Evolutionary conservation across 306 rosid genomes (phyloP).

Genomic region (Astragalus glycyphyllos): DNA sequence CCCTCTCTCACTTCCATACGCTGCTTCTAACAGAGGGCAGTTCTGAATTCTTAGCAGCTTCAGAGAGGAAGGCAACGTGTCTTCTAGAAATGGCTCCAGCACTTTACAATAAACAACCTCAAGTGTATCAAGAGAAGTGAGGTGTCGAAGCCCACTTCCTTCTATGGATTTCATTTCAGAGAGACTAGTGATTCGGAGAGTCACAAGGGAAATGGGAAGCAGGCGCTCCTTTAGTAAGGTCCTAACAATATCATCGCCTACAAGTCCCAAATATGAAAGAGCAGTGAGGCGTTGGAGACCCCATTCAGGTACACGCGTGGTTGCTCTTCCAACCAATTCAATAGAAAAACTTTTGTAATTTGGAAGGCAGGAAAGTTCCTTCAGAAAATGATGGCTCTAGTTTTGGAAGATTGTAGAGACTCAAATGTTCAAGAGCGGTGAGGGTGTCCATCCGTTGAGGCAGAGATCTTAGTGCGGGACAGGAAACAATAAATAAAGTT

Average conservation of each 20-base stretch:
- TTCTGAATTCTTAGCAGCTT: neutral
- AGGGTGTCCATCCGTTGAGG: neutral
- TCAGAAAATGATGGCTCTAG: neutral
- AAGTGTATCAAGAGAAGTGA: neutral
- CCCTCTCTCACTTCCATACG: conserved; percentile 6
- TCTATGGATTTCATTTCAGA: neutral
- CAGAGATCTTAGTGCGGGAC: too few species aligned
- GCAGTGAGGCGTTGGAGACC: neutral
- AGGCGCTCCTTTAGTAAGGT: neutral
- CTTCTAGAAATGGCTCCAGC: conserved; percentile 6
- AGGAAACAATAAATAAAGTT: too few species aligned
- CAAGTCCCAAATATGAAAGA: neutral
- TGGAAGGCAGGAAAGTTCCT: conserved; percentile 13
- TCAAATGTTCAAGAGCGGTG: neutral
- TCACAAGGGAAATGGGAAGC: neutral
- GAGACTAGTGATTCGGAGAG: neutral
- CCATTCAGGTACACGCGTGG: neutral
- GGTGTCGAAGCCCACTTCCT: neutral
- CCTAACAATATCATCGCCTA: neutral
- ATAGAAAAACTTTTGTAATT: neutral
- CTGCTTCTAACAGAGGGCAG: neutral
- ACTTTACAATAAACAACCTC: neutral
- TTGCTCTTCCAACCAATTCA: rapidly evolving
- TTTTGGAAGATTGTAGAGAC: neutral
- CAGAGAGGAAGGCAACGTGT: neutral